phyloP scores from a whole-genome alignment of 2,329 filamentous ascomycete genomes.

The Trichoderma breve region DNA sequence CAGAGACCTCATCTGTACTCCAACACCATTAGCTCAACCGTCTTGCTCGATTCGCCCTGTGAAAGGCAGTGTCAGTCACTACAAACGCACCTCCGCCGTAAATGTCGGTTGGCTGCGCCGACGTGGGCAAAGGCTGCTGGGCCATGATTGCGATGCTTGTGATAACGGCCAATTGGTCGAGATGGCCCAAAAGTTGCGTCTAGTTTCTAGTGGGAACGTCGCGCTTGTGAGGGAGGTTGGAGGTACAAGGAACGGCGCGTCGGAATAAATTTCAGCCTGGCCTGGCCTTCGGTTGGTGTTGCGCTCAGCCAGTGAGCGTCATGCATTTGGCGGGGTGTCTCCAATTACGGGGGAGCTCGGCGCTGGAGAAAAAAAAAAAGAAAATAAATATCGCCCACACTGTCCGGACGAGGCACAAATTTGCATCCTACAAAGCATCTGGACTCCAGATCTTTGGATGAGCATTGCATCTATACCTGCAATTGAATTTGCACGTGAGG shows the following conservation, averaged over 20 bases:
- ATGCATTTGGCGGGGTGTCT: conserved; percentile 23
- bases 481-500: conserved; percentile 3
- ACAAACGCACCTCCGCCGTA: conserved; percentile 57
- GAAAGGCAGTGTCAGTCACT: conserved; percentile 17
- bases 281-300: conserved; percentile 11
- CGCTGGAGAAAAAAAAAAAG: not conserved
- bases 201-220: conserved; percentile 25
- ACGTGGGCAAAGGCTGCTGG: conserved; percentile 54
- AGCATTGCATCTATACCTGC: not conserved
- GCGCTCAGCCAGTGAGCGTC: conserved; percentile 16
- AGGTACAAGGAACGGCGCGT: conserved; percentile 27
- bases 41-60: conserved; percentile 21
- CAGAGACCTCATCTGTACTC: conserved; percentile 84
- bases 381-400: conserved; percentile 2
- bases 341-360: conserved; percentile 19
- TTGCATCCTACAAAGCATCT: conserved; percentile 10
- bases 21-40: conserved; percentile 22
- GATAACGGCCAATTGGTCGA: conserved; percentile 28
- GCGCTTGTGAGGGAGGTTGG: conserved; percentile 21
- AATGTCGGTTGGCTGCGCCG: conserved; percentile 59
- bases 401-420: not conserved
- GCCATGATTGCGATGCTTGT: conserved; percentile 43
- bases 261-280: conserved; percentile 36
- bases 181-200: not conserved
- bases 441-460: not conserved